Conservation (phyloP, 192 early-diverging fungal species). For the Mortierella antarctica region DNA sequence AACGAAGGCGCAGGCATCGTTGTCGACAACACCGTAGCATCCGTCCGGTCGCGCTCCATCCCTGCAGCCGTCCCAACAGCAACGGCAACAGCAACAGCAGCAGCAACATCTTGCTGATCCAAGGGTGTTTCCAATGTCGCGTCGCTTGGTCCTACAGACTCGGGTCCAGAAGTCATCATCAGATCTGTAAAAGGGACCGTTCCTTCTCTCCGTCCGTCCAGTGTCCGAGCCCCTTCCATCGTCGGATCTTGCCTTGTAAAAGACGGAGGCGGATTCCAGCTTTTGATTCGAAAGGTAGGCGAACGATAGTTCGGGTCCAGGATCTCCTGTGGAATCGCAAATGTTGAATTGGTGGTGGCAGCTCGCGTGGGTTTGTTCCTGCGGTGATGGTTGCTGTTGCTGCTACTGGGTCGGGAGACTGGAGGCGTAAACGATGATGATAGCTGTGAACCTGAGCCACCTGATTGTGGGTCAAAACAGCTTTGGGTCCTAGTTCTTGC, state of each 20-base stretch:
- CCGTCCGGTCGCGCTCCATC: background rate
- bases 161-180: too few species aligned
- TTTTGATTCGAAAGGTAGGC: conserved; percentile 46
- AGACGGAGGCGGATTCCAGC: conserved; percentile 34
- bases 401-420: conserved; percentile 1
- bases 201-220: conserved; percentile 3
- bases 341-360: conserved; percentile 1
- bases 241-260: background rate
- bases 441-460: background rate
- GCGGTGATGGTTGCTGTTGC: background rate
- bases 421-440: background rate
- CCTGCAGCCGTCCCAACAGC: background rate
- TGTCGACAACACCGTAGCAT: background rate
- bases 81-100: too few species aligned
- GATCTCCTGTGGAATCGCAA: conserved; percentile 49
- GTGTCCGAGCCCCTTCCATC: background rate
- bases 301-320: conserved; percentile 41
- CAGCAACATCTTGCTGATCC: conserved; percentile 1
- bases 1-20: background rate
- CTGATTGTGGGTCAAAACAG: conserved; percentile 4
- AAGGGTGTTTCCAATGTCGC: background rate
- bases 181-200: too few species aligned
- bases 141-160: too few species aligned
- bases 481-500: conserved; percentile 15
- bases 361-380: background rate